A percentile compares a stretch with the other conserved stretches of the same genome.
Evolutionary conservation across 163 green algal genomes (phyloP).

Genomic region (Scenedesmus sp.): DNA sequence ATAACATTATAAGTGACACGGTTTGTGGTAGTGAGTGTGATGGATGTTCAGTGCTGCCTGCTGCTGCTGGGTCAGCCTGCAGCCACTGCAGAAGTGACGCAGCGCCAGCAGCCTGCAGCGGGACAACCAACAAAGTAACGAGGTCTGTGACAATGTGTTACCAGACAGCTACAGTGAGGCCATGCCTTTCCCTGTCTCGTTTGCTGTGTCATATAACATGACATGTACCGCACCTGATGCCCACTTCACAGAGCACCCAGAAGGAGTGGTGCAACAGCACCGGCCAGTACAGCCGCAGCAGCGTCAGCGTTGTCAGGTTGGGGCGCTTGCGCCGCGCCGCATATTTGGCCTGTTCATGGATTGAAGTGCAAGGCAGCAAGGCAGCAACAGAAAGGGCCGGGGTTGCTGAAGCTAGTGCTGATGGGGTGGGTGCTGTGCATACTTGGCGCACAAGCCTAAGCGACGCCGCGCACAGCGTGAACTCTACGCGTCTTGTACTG

Average conservation of each 20-base stretch:
- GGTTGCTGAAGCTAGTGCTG: too few relatives aligned
- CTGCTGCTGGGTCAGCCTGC: constrained; percentile 33
- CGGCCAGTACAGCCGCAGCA: constrained; percentile 59
- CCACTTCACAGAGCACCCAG: constrained; percentile 59
- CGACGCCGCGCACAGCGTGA: too few relatives aligned
- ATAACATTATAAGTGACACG: too few relatives aligned
- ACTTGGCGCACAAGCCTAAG: too few relatives aligned
- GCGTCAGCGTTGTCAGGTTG: constrained; percentile 45
- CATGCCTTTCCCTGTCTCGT: too few relatives aligned
- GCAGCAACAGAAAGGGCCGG: neutral
- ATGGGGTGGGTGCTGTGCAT: too few relatives aligned
- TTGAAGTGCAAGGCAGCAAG: neutral
- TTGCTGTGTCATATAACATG: too few relatives aligned
- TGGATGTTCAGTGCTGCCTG: neutral
- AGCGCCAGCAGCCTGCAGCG: constrained; percentile 57
- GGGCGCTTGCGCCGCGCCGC: neutral
- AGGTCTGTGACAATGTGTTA: too few relatives aligned
- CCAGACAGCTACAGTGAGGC: too few relatives aligned
- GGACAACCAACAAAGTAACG: constrained; percentile 46
- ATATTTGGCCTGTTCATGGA: constrained; percentile 19
- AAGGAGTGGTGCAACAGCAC: constrained; percentile 53
- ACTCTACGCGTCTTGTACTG: too few relatives aligned
- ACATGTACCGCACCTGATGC: constrained; percentile 39
- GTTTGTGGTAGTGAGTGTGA: too few relatives aligned
- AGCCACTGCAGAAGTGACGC: constrained; percentile 66